phyloP scores from a whole-genome alignment of 768 basidiomycete genomes.

The Cystobasidium ongulense region DNA sequence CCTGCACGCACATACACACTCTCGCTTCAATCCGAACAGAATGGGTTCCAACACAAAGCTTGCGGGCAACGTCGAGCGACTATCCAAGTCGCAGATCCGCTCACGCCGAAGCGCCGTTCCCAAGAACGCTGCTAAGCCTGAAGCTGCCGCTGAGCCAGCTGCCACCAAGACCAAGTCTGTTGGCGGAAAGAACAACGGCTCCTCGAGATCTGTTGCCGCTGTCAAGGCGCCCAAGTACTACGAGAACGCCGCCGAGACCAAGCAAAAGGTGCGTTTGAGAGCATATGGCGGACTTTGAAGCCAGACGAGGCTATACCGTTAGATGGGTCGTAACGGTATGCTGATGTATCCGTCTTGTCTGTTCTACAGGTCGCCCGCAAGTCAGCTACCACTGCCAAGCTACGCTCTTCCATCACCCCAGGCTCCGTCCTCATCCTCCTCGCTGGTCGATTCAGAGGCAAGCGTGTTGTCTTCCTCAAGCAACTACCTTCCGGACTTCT shows the following conservation, averaged over 20 bases:
- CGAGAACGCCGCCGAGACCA: not conserved
- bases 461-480: conserved; percentile 97
- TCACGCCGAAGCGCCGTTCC: conserved; percentile 22
- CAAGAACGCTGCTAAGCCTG: conserved; percentile 50
- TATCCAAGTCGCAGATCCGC: not conserved
- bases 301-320: no score
- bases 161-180: conserved; percentile 68
- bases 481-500: conserved; percentile 80
- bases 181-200: conserved; percentile 83
- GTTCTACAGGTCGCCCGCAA: conserved; percentile 64
- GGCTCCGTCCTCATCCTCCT: conserved; percentile 92
- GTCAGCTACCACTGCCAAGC: conserved; percentile 60
- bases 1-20: not conserved
- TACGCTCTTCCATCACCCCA: conserved; percentile 81
- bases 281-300: not conserved
- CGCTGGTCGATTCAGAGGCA: conserved; percentile 94
- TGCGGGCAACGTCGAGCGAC: conserved; percentile 18
- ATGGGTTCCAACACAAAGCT: conserved; percentile 9
- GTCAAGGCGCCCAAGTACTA: conserved; percentile 71
- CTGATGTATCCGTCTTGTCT: not conserved
- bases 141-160: conserved; percentile 56
- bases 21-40: not conserved
- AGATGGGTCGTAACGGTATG: no score
- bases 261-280: not conserved
- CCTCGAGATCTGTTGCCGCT: conserved; percentile 75